Conservation (phyloP, 1,284 basidiomycete genomes). For the Naganishia sp. region DNA sequence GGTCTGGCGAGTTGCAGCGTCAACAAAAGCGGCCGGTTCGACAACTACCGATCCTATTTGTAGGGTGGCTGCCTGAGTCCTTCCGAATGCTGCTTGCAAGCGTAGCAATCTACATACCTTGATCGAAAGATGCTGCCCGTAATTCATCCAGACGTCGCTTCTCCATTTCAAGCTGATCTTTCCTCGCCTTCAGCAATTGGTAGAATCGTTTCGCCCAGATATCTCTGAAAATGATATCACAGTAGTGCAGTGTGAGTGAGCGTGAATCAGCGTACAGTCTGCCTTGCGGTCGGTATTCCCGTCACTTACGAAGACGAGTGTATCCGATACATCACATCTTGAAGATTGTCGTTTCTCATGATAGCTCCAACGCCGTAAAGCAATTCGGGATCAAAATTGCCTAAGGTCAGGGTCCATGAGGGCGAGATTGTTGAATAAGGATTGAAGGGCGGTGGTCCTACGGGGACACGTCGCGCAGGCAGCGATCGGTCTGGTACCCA, state of each 20-base stretch:
- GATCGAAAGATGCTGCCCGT: not conserved
- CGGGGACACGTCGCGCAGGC: slow-evolving; percentile 59
- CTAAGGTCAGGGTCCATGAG: not conserved
- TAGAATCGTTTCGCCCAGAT: slow-evolving; percentile 24
- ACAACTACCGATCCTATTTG: too few species aligned
- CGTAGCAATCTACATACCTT: slow-evolving; percentile 1
- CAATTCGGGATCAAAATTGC: slow-evolving; percentile 53
- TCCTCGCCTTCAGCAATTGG: slow-evolving; percentile 8
- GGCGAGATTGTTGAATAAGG: slow-evolving; percentile 1
- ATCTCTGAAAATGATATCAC: not conserved
- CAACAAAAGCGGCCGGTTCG: too few species aligned
- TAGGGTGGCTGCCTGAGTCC: too few species aligned
- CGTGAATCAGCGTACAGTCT: not conserved
- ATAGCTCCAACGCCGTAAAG: slow-evolving; percentile 17
- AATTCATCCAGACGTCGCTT: not conserved
- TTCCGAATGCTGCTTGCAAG: too few species aligned
- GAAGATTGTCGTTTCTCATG: slow-evolving; percentile 19
- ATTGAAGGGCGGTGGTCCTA: slow-evolving; percentile 57
- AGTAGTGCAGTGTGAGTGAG: not conserved
- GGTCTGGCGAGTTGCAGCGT: too few species aligned
- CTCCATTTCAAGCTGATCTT: slow-evolving; percentile 9
- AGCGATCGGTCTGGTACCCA: slow-evolving; percentile 67
- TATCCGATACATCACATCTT: slow-evolving; percentile 8
- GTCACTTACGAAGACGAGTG: slow-evolving; percentile 12
- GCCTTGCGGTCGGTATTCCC: not conserved